A percentile compares a stretch with the other conserved stretches of the same genome.
phyloP scores from a whole-genome alignment of 192 early-diverging fungal species.

The Umbelopsis vinacea region DNA sequence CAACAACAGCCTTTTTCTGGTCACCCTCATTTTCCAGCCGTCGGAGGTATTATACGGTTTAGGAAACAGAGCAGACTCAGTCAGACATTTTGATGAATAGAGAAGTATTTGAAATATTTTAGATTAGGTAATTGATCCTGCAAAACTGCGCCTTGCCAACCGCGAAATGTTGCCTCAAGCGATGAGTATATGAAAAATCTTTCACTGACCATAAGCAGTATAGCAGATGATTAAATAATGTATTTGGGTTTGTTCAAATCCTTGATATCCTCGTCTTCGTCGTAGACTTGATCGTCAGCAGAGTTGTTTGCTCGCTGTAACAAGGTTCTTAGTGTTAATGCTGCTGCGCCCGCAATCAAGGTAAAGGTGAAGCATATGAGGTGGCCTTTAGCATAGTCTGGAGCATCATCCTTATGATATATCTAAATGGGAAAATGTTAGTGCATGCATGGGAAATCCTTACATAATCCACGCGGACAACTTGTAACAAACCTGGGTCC shows the following conservation, averaged over 20 bases:
- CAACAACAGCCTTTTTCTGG: too few relatives aligned
- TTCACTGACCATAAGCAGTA: too few relatives aligned
- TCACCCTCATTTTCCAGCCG: too few relatives aligned
- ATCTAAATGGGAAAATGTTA: conserved; percentile 34
- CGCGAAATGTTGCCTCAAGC: too few relatives aligned
- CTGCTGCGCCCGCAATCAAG: conserved; percentile 20
- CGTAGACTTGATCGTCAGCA: not conserved
- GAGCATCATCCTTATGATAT: conserved; percentile 53
- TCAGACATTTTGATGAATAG: too few relatives aligned
- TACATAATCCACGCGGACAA: not conserved
- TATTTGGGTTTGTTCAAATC: not conserved
- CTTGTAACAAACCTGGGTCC: conserved; percentile 41
- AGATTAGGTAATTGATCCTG: too few relatives aligned
- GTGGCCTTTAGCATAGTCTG: conserved; percentile 59
- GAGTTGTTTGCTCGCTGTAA: conserved; percentile 38
- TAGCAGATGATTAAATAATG: not conserved
- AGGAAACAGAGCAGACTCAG: too few relatives aligned
- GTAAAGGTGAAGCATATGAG: conserved; percentile 30
- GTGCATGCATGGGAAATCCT: not conserved
- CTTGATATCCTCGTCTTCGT: not conserved
- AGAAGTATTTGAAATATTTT: too few relatives aligned
- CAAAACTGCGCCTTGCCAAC: too few relatives aligned
- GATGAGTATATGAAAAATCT: too few relatives aligned
- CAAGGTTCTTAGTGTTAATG: conserved; percentile 25
- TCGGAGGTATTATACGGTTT: too few relatives aligned